These are phyloP conservation scores for Leucosporidium yakuticum DNA, from an alignment of 768 basidiomycete genomes.

Conservation along the genomic window DNA sequence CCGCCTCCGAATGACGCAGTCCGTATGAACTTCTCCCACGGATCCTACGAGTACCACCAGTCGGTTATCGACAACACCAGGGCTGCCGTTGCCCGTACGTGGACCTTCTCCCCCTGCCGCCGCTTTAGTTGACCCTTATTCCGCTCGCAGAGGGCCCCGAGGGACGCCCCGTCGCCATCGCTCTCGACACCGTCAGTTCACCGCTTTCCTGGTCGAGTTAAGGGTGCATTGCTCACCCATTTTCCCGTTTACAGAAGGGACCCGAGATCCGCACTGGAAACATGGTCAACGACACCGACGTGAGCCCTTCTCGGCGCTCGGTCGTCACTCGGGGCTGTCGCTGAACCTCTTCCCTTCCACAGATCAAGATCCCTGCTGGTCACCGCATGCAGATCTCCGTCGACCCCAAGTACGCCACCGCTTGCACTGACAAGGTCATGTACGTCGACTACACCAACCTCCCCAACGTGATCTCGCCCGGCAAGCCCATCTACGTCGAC, in stretches of 20 bases:
- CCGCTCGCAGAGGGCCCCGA: constrained; percentile 51
- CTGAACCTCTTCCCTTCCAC: constrained; percentile 1
- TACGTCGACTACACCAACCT: constrained; percentile 95
- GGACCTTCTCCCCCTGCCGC: not conserved
- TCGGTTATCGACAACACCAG: constrained; percentile 97
- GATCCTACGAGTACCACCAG: constrained; percentile 96
- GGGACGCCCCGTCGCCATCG: constrained; percentile 93
- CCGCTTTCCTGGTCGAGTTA: too few relatives aligned
- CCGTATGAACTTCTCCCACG: constrained; percentile 99
- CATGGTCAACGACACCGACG: constrained; percentile 79
- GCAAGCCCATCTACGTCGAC: constrained; percentile 95
- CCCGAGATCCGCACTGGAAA: constrained; percentile 97
- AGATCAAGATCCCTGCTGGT: constrained; percentile 79
- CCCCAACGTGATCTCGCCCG: constrained; percentile 91
- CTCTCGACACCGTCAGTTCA: constrained; percentile 74
- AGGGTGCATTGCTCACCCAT: not conserved
- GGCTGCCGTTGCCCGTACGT: constrained; percentile 69
- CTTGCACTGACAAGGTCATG: constrained; percentile 73
- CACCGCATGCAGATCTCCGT: constrained; percentile 90
- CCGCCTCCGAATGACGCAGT: constrained; percentile 51
- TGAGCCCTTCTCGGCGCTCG: constrained; percentile 46
- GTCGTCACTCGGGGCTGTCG: not conserved
- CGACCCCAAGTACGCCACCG: constrained; percentile 70
- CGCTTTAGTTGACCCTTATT: not conserved
- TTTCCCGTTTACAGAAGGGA: constrained; percentile 65